Conservation (phyloP, 164 flowering plant genomes). For the Aristolochia californica region DNA sequence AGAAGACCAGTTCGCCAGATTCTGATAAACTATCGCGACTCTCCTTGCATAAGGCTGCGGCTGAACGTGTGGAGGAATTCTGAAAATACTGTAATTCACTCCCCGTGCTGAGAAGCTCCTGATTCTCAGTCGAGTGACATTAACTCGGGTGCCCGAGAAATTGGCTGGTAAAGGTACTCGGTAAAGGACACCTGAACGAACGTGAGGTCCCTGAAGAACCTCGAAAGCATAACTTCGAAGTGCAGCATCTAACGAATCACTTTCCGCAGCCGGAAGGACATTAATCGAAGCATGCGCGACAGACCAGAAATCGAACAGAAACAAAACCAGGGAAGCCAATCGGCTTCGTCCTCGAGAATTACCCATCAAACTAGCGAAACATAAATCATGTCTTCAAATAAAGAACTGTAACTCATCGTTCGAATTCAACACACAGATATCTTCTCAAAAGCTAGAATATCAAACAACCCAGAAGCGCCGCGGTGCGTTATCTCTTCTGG, state of each 20-base stretch:
- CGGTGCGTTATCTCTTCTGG: no score
- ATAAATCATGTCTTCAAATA: not conserved
- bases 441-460: no score
- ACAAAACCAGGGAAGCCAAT: not conserved
- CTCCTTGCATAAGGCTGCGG: conserved; percentile 43
- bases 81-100: conserved; percentile 35
- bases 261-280: not conserved
- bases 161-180: conserved; percentile 31
- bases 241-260: conserved; percentile 25
- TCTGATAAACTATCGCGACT: conserved; percentile 39
- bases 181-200: conserved; percentile 29
- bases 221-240: conserved; percentile 33
- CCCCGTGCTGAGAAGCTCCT: conserved; percentile 43
- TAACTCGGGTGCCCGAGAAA: conserved; percentile 39
- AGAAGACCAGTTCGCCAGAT: conserved; percentile 57
- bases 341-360: not conserved
- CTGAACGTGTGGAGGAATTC: conserved; percentile 37
- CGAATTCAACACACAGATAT: no score
- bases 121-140: conserved; percentile 36
- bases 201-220: conserved; percentile 22
- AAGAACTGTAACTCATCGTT: no score
- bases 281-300: conserved; percentile 10
- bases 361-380: not conserved
- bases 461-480: no score
- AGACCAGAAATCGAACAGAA: not conserved